Evolutionary conservation across 306 rosid genomes (phyloP), one percentile per base, ranked within the genome.

Genomic region (Vigna mungo): DNA sequence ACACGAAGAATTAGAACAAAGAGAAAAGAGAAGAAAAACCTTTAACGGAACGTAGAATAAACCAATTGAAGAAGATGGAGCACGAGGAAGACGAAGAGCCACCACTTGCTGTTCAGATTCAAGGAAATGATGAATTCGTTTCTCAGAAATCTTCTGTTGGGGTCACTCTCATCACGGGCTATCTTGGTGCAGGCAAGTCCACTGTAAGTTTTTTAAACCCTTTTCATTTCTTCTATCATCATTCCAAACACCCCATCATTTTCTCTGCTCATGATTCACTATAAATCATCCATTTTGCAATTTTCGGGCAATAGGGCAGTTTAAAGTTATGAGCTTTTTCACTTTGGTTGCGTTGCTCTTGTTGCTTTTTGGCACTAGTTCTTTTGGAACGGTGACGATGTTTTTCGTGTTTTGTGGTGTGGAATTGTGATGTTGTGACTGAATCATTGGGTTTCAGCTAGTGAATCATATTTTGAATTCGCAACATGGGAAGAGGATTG

Each of bases 101-200:
- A 6, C 98, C 97, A 39, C 91, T 92, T 21, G 97, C 98, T 0
- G 87, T 95, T 71, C 81, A 88, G 85, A 89, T 92, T 76, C 81
- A 87, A 82, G 75, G 34, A 2, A 30, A 63, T 4, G 25, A 65
- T 25, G 82, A 67, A 44, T 72, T 86, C 68, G 13, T 37, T 52
- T 58, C 85, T 60, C 82, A 70, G 17, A 65, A 72, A 55, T 17
- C 75, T 71, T 81, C 93, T 6, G 97, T 90, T 55, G 97, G 97
- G 32, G 96, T 95, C 10, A 95, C 97, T 44, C 93, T 95, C 80
- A 90, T 95, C 86, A 95, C 98, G 3, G 98, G 98, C 51, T 95
- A 92, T 71, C 96, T 95, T 11, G 97, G 98, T 81, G 89, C 98
- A 13, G 98, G 98, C 76, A 95, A 95, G 84, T 92, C 98, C 49